A percentile compares a stretch with the other conserved stretches of the same genome.
phyloP scores from a whole-genome alignment of 2,329 filamentous ascomycete genomes.

The Colletotrichum somersetense region DNA sequence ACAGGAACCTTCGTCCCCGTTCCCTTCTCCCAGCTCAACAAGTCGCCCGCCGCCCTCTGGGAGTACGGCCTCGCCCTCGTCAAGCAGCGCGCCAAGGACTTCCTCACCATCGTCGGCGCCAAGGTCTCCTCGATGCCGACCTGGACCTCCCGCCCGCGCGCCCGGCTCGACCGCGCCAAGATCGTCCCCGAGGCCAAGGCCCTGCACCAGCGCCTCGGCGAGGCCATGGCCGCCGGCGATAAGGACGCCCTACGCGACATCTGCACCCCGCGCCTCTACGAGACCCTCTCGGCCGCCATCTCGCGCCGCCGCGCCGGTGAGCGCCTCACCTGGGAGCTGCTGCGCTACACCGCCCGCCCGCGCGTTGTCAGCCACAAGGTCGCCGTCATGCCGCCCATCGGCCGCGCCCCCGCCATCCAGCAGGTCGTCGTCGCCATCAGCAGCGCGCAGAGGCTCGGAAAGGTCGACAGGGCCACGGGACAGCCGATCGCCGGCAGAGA shows the following conservation, averaged over 20 bases:
- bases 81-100: conserved; percentile 53
- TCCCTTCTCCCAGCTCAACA: conserved; percentile 53
- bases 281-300: conserved; percentile 66
- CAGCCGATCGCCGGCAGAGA: conserved; percentile 49
- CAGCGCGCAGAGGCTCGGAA: conserved; percentile 66
- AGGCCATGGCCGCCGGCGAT: conserved; percentile 71
- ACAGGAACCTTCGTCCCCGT: conserved; percentile 64
- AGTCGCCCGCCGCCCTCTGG: conserved; percentile 47
- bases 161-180: conserved; percentile 56
- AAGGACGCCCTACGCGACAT: conserved; percentile 61
- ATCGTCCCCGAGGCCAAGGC: conserved; percentile 67
- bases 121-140: conserved; percentile 61
- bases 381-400: conserved; percentile 57
- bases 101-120: conserved; percentile 52
- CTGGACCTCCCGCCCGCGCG: conserved; percentile 56
- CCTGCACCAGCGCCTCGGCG: conserved; percentile 72
- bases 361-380: conserved; percentile 69
- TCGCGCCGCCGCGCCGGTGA: conserved; percentile 62
- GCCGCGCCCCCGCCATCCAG: conserved; percentile 57
- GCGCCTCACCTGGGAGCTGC: conserved; percentile 66
- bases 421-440: conserved; percentile 72
- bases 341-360: conserved; percentile 64
- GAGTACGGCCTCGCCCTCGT: conserved; percentile 55
- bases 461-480: conserved; percentile 54
- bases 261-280: conserved; percentile 66